These are phyloP conservation scores for Orbilia oligospora DNA, from an alignment of 2,329 filamentous ascomycete genomes.

Conservation along the genomic window DNA sequence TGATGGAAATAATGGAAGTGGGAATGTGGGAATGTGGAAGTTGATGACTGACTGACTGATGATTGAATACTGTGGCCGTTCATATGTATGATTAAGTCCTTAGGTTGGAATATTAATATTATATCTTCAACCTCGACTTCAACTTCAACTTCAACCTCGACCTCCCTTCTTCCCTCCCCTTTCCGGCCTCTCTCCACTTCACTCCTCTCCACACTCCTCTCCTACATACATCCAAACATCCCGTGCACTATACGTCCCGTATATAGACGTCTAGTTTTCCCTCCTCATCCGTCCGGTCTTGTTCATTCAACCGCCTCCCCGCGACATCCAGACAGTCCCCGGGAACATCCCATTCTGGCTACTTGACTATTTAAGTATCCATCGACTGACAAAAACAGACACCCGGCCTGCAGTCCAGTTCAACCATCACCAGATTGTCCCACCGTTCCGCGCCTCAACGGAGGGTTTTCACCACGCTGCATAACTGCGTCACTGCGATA, in stretches of 20 bases:
- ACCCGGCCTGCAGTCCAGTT: slow-evolving; percentile 19
- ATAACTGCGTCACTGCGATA: slow-evolving; percentile 40
- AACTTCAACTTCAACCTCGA: background rate
- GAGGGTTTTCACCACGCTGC: slow-evolving; percentile 28
- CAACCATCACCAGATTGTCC: slow-evolving; percentile 37
- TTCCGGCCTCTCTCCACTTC: slow-evolving; percentile 8
- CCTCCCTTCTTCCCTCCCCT: background rate
- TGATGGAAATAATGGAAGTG: slow-evolving; percentile 4
- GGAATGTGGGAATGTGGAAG: slow-evolving; percentile 33
- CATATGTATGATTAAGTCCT: background rate
- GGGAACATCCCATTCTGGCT: slow-evolving; percentile 6
- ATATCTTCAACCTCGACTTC: slow-evolving; percentile 19
- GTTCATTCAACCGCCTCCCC: background rate
- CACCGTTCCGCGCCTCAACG: slow-evolving; percentile 55
- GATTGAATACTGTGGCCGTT: slow-evolving; percentile 23
- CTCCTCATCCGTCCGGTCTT: background rate
- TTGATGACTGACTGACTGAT: background rate
- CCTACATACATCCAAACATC: background rate
- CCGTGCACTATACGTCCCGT: slow-evolving; percentile 7
- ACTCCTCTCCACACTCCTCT: slow-evolving; percentile 13
- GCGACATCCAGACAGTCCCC: slow-evolving; percentile 3
- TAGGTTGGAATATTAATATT: slow-evolving; percentile 4
- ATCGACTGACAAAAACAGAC: slow-evolving; percentile 19
- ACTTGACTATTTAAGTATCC: background rate
- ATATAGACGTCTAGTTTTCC: slow-evolving; percentile 9